Evolutionary conservation across 2,329 filamentous ascomycete genomes (phyloP), one percentile per base, ranked within the genome.

Genomic region (Penicillium paneum): DNA sequence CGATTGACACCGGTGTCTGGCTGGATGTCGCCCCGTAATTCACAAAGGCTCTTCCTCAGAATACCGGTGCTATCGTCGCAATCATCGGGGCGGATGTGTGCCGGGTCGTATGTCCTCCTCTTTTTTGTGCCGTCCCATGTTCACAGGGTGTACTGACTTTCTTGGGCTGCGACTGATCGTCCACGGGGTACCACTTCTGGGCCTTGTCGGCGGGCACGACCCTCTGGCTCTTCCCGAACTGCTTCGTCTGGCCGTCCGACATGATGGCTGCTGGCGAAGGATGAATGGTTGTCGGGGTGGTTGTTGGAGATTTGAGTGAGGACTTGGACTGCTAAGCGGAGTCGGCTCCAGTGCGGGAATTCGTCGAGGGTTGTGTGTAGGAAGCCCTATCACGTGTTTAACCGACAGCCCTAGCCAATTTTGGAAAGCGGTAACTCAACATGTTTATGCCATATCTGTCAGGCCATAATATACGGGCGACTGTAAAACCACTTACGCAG

Each of bases 131-230:
- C 58, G 51, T 58, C 41, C 44, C 36, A 47, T 60, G 53, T 56
- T 57, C 52, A 58, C 56, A 58, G 65, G 60, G 62, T 63, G 62
- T 71, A 89, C 91, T 85, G 86, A 99, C 94, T 90, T 95, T 93
- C 87, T 92, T 96, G 74, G 86, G 85, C 81, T 88, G 82, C 77
- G 84, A 77, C 76, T 93, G 89, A 80, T 97, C 93, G 79, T 95
- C 89, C 76, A 91, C 90, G 79, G 91, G 90, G 83, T 99, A 99
- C 91, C 93, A 99, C 84, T 97, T 97, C 85, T 90, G 87, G 74
- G 93, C 93, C 90, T 95, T 96, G 81, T 96, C 86, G 76, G 84
- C 83, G 79, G 83, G 91, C 79, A 97, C 88, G 79, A 88, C 85
- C 83, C 93, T 88, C 83, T 90, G 89, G 81, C 90, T 90, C 86